These are phyloP conservation scores for Phytophthora idaei DNA, from an alignment of 352 stramenopile species.

Conservation along the genomic window DNA sequence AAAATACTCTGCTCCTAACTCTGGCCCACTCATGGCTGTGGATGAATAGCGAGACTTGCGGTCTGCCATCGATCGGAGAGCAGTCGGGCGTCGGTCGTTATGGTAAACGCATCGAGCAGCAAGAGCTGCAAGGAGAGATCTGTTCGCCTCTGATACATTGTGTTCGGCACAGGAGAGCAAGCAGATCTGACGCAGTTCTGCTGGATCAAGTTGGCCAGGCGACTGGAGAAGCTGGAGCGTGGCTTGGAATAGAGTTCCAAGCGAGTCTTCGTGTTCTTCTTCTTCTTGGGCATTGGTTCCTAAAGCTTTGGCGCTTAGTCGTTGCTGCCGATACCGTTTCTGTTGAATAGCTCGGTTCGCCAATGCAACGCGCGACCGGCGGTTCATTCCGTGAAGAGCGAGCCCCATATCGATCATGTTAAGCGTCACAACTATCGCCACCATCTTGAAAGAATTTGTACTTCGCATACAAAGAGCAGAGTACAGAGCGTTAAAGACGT, in stretches of 20 bases:
- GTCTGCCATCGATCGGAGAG: conserved; percentile 26
- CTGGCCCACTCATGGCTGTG: conserved; percentile 19
- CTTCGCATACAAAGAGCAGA: conserved; percentile 39
- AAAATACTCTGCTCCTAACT: conserved; percentile 29
- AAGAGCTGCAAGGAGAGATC: conserved; percentile 23
- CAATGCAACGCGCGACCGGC: conserved; percentile 17
- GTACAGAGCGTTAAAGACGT: conserved; percentile 52
- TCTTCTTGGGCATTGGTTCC: background rate
- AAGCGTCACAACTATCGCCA: conserved; percentile 21
- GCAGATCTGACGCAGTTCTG: conserved; percentile 40
- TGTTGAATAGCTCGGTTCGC: conserved; percentile 20
- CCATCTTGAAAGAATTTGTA: conserved; percentile 36
- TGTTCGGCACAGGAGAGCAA: conserved; percentile 38
- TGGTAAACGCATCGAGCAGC: conserved; percentile 40
- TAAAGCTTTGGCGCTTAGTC: conserved; percentile 5
- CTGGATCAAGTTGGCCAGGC: conserved; percentile 38
- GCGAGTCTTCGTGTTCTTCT: conserved; percentile 22
- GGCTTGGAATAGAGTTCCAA: conserved; percentile 32
- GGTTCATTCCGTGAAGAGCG: conserved; percentile 33
- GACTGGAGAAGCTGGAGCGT: conserved; percentile 31
- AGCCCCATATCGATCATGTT: conserved; percentile 26
- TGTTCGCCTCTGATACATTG: conserved; percentile 28
- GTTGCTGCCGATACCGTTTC: conserved; percentile 10
- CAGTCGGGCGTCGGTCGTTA: conserved; percentile 19
- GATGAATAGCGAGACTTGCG: conserved; percentile 36